A percentile compares a stretch with the other conserved stretches of the same genome.
Evolutionary conservation across 2,329 filamentous ascomycete species (phyloP).

Genomic region (Aspergillus sp.): DNA sequence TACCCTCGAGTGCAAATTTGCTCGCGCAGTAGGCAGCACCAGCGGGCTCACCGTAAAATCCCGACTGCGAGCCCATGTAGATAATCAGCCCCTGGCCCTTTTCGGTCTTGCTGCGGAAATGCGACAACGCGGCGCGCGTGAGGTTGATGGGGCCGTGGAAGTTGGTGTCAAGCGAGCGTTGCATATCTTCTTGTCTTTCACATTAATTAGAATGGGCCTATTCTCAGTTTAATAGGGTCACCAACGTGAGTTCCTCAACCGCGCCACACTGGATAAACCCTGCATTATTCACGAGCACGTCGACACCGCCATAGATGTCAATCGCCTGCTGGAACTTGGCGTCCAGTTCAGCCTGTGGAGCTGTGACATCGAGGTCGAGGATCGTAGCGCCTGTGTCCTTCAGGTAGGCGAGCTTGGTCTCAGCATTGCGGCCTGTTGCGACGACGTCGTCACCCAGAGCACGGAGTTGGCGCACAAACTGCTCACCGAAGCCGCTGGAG

Average conservation of each 20-base stretch:
- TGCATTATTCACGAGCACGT: no score
- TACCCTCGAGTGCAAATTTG: neutral
- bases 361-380: neutral
- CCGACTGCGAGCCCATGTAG: neutral
- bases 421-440: no score
- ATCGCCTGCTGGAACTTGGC: neutral
- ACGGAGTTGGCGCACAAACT: no score
- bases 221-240: no score
- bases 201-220: neutral
- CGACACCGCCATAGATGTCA: neutral
- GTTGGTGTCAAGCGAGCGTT: neutral
- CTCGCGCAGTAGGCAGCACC: neutral
- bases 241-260: no score
- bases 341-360: neutral
- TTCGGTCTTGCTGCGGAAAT: neutral
- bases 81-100: neutral
- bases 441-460: no score
- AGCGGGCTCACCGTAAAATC: neutral
- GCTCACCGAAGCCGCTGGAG: no score
- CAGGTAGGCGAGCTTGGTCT: neutral
- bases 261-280: no score
- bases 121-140: neutral
- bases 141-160: neutral
- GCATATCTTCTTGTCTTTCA: no score
- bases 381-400: neutral